Conservation (phyloP, 371 early-diverging fungal genomes). For the Syncephalastrum contaminatum region DNA sequence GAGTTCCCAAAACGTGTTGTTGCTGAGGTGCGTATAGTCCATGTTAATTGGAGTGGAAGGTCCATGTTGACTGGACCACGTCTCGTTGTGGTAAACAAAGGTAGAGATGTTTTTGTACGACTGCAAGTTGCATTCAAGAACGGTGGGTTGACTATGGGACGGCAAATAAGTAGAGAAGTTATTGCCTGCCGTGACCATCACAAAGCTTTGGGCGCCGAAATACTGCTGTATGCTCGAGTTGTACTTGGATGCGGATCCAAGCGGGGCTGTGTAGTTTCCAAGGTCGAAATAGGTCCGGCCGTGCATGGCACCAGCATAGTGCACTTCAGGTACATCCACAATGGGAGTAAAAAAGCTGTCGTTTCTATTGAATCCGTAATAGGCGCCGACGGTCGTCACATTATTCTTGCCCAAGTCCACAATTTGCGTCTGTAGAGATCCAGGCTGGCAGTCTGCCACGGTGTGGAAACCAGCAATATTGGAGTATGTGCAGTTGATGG, state of each 20-base stretch:
- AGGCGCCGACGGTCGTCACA: conserved; percentile 8
- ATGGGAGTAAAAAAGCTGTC: background rate
- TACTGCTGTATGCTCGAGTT: background rate
- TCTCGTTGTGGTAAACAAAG: background rate
- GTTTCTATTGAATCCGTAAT: conserved; percentile 2
- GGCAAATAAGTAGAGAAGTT: background rate
- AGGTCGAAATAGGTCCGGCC: conserved; percentile 18
- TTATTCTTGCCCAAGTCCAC: conserved; percentile 7
- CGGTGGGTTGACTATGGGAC: background rate
- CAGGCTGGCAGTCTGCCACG: conserved; percentile 5
- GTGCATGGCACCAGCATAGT: conserved; percentile 16
- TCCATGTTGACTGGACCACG: background rate
- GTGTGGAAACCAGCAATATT: conserved; percentile 1
- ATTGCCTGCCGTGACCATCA: background rate
- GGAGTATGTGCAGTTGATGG: conserved; percentile 10
- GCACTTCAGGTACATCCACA: conserved; percentile 4
- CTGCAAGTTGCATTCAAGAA: conserved; percentile 11
- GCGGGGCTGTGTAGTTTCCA: background rate
- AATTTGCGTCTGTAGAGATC: conserved; percentile 9
- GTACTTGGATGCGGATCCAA: background rate
- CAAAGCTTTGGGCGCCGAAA: conserved; percentile 18
- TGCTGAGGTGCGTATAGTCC: conserved; percentile 7
- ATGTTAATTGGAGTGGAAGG: background rate
- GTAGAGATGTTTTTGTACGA: conserved; percentile 6
- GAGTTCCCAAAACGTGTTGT: conserved; percentile 9